Evolutionary conservation across 192 early-diverging fungal species (phyloP).

Genomic region (Entomortierella chlamydospora): DNA sequence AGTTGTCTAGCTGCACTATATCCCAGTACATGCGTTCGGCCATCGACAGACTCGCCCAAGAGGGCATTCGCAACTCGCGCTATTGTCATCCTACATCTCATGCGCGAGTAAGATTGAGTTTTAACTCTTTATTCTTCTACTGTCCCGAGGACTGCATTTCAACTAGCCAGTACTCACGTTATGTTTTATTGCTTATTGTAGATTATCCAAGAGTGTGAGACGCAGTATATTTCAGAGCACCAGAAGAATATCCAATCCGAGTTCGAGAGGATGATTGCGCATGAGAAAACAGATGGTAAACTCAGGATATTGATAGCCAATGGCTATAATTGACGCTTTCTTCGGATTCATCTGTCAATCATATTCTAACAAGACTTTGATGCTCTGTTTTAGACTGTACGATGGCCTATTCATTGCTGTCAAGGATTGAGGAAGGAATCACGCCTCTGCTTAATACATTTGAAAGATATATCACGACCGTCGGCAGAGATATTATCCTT

Average conservation of each 20-base stretch:
- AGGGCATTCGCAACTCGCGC: conserved; percentile 67
- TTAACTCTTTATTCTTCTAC: neutral
- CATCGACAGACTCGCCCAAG: conserved; percentile 69
- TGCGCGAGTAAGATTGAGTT: conserved; percentile 61
- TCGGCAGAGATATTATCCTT: conserved; percentile 67
- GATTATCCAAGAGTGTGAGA: conserved; percentile 78
- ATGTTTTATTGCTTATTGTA: conserved; percentile 7
- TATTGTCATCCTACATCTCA: conserved; percentile 76
- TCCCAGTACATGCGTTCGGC: conserved; percentile 79
- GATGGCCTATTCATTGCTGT: conserved; percentile 73
- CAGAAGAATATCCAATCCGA: conserved; percentile 70
- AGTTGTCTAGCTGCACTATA: conserved; percentile 67
- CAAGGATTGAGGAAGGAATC: conserved; percentile 73
- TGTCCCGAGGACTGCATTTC: too few relatives aligned
- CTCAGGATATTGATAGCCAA: neutral
- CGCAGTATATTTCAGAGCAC: conserved; percentile 79
- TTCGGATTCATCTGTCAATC: neutral
- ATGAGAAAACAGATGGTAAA: conserved; percentile 70
- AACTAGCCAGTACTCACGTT: neutral
- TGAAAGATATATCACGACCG: conserved; percentile 71
- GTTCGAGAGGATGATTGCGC: conserved; percentile 75
- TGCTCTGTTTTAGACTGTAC: conserved; percentile 65
- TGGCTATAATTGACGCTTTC: neutral
- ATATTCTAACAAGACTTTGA: neutral
- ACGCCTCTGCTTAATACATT: conserved; percentile 68